These are phyloP conservation scores for Linderina pennispora DNA, from an alignment of 192 early-diverging fungal species.

Conservation along the genomic window DNA sequence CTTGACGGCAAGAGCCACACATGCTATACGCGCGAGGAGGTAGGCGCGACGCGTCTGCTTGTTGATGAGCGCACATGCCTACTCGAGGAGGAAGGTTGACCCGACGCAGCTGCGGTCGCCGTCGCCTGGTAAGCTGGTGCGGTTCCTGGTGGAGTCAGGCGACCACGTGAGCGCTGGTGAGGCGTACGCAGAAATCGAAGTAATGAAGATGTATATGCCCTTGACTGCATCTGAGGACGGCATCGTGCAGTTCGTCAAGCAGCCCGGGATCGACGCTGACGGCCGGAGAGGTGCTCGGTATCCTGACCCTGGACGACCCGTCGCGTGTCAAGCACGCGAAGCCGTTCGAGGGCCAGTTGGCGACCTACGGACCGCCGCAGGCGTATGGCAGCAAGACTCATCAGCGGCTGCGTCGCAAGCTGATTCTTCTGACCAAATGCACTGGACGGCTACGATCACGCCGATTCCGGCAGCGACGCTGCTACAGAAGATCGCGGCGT, in stretches of 20 bases:
- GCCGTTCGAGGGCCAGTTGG: conserved; percentile 72
- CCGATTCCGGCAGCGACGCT: conserved; percentile 48
- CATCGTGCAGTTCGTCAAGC: conserved; percentile 82
- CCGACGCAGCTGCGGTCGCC: conserved; percentile 94
- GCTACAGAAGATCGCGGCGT: conserved; percentile 64
- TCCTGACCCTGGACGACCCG: conserved; percentile 91
- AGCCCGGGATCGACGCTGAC: conserved; percentile 75
- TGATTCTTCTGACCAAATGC: conserved; percentile 60
- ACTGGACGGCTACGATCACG: conserved; percentile 83
- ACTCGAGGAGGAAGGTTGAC: conserved; percentile 94
- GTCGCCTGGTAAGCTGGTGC: conserved; percentile 94
- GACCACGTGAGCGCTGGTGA: conserved; percentile 84
- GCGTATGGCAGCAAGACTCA: conserved; percentile 83
- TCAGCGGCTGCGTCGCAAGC: conserved; percentile 66
- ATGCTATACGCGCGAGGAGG: conserved; percentile 86
- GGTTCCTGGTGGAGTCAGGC: conserved; percentile 89
- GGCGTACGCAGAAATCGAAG: conserved; percentile 98
- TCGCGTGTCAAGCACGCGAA: conserved; percentile 83
- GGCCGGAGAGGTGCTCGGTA: conserved; percentile 91
- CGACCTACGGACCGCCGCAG: conserved; percentile 68
- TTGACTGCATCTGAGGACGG: conserved; percentile 88
- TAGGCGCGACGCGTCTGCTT: conserved; percentile 79
- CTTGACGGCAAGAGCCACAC: conserved; percentile 89
- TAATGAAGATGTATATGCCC: conserved; percentile 99
- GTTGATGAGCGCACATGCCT: conserved; percentile 88